phyloP scores from a whole-genome alignment of 768 basidiomycete species.

The Panus rudis region DNA sequence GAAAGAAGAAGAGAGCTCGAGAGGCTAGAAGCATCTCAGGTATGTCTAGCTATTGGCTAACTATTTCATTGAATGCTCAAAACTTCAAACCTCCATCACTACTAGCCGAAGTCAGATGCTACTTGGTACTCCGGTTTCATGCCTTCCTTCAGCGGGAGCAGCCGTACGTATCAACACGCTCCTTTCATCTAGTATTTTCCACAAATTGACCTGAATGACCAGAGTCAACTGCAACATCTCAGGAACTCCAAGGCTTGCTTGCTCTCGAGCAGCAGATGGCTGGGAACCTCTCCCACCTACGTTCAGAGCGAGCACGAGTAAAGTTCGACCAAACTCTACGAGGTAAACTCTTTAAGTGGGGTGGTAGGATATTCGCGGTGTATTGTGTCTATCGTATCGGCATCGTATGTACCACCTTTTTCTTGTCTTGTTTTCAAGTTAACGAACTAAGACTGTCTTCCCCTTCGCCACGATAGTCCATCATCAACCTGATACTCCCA shows the following conservation, averaged over 20 bases:
- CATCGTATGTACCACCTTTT: slow-evolving; percentile 38
- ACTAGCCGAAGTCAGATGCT: slow-evolving; percentile 10
- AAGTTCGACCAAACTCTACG: slow-evolving; percentile 46
- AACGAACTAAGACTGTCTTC: slow-evolving; percentile 1
- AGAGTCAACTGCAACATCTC: too few relatives aligned
- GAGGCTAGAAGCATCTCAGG: slow-evolving; percentile 24
- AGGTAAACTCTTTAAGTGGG: slow-evolving; percentile 41
- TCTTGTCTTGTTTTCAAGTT: not conserved
- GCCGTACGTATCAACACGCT: slow-evolving; percentile 18
- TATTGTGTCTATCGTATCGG: slow-evolving; percentile 62
- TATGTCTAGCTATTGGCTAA: slow-evolving; percentile 7
- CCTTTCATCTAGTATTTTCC: too few relatives aligned
- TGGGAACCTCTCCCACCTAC: slow-evolving; percentile 45
- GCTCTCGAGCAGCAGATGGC: slow-evolving; percentile 65
- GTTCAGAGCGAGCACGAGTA: slow-evolving; percentile 40
- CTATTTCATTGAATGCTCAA: not conserved
- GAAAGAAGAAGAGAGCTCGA: slow-evolving; percentile 30
- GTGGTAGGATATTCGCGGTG: slow-evolving; percentile 50
- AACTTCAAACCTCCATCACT: too few relatives aligned
- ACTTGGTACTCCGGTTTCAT: slow-evolving; percentile 46
- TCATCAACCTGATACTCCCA: slow-evolving; percentile 44
- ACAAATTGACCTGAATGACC: too few relatives aligned
- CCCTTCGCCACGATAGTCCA: slow-evolving; percentile 33
- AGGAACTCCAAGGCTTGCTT: slow-evolving; percentile 59
- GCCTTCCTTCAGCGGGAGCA: slow-evolving; percentile 42